phyloP scores from a whole-genome alignment of 371 early-diverging fungal species.

The Chytridium lagenaria region DNA sequence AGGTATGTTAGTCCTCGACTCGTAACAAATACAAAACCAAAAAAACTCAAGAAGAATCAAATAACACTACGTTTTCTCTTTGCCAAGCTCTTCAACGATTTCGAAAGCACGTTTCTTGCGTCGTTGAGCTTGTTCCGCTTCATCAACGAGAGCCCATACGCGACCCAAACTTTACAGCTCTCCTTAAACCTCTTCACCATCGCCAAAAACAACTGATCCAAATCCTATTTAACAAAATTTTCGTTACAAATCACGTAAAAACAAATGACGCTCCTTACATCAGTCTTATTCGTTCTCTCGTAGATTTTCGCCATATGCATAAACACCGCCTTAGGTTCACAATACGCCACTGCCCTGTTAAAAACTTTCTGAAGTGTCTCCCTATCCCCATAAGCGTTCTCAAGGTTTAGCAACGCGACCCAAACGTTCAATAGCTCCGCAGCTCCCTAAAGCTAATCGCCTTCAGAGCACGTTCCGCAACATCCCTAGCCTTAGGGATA shows the following conservation, averaged over 20 bases:
- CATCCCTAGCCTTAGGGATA: constrained; percentile 86
- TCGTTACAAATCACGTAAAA: neutral
- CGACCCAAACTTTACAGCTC: constrained; percentile 88
- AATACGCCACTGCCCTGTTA: constrained; percentile 79
- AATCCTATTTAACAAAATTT: constrained; percentile 12
- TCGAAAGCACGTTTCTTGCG: constrained; percentile 79
- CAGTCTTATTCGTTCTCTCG: constrained; percentile 78
- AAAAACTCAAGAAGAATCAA: neutral
- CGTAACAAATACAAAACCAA: neutral
- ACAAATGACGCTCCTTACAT: constrained; percentile 49
- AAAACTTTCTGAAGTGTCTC: constrained; percentile 80
- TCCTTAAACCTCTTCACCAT: constrained; percentile 86
- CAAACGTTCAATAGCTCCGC: constrained; percentile 94
- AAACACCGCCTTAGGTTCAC: constrained; percentile 88
- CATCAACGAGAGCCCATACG: constrained; percentile 79
- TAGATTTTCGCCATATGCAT: constrained; percentile 87
- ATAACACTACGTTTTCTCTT: constrained; percentile 83
- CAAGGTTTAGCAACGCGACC: constrained; percentile 93
- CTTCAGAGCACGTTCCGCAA: constrained; percentile 92
- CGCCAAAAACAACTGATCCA: constrained; percentile 63
- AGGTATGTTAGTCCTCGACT: too few species aligned
- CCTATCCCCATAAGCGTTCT: constrained; percentile 87
- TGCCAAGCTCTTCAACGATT: constrained; percentile 79
- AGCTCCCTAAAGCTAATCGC: constrained; percentile 92
- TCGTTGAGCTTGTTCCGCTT: constrained; percentile 72